A percentile compares a stretch with the other conserved stretches of the same genome.
Conservation (phyloP, 108 stramenopile genomes). For the Skeletonema costatum region DNA sequence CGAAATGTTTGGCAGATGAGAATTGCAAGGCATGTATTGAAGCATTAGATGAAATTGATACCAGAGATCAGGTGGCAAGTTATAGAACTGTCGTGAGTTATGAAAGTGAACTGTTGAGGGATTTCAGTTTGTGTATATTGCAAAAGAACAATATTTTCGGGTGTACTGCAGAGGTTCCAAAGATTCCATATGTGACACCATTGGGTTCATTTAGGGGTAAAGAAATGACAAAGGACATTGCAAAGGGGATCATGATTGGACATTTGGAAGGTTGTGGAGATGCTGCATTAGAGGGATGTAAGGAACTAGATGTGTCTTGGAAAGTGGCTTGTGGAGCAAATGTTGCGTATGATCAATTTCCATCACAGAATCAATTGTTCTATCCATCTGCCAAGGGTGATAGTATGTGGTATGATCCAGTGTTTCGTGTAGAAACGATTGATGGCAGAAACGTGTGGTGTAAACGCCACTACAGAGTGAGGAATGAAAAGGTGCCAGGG, state of each 20-base stretch:
- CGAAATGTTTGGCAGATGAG: constrained; percentile 66
- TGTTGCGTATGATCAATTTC: constrained; percentile 96
- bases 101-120: constrained; percentile 84
- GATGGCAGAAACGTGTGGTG: constrained; percentile 93
- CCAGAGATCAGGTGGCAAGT: constrained; percentile 81
- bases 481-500: constrained; percentile 61
- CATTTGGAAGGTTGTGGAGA: constrained; percentile 72
- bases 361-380: constrained; percentile 91
- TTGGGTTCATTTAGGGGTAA: constrained; percentile 71
- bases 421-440: constrained; percentile 93
- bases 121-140: constrained; percentile 91
- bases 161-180: constrained; percentile 74
- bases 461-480: constrained; percentile 86
- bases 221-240: constrained; percentile 68
- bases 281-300: constrained; percentile 44
- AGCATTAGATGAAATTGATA: constrained; percentile 73
- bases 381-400: constrained; percentile 57
- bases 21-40: constrained; percentile 74
- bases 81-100: constrained; percentile 95
- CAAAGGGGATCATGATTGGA: constrained; percentile 83
- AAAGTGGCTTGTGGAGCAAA: constrained; percentile 92
- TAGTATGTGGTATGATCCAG: constrained; percentile 95
- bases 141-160: constrained; percentile 93
- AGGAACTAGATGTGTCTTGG: constrained; percentile 78
- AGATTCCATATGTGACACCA: constrained; percentile 64